Conservation (phyloP, 2,329 filamentous ascomycete genomes). For the Xylariales sp. region DNA sequence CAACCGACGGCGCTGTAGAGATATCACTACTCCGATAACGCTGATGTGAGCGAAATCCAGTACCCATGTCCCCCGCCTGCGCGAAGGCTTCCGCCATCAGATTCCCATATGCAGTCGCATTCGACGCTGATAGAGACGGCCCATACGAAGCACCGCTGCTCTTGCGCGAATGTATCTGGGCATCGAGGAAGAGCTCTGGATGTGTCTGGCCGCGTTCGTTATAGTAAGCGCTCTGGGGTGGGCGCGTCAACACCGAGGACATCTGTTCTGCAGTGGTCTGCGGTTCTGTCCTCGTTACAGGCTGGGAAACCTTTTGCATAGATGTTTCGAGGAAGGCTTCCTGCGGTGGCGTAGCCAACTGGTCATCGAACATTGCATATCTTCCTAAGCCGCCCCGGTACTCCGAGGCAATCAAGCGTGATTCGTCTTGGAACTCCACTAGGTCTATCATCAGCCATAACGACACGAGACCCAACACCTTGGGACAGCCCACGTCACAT, state of each 20-base stretch:
- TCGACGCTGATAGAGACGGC: conserved; percentile 43
- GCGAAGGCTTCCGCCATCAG: conserved; percentile 42
- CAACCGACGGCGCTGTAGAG: conserved; percentile 55
- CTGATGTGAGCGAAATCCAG: conserved; percentile 41
- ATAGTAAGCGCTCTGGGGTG: conserved; percentile 46
- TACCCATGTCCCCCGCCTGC: conserved; percentile 43
- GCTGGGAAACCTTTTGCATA: conserved; percentile 42
- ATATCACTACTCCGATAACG: conserved; percentile 52
- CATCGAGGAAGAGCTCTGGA: conserved; percentile 40
- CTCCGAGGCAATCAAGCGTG: conserved; percentile 87
- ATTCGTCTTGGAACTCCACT: conserved; percentile 89
- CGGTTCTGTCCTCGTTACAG: conserved; percentile 38
- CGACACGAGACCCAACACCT: neutral
- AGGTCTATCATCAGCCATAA: conserved; percentile 35
- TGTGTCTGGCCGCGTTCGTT: conserved; percentile 42
- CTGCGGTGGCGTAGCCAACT: conserved; percentile 47
- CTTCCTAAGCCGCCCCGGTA: conserved; percentile 82
- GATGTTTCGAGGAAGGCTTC: conserved; percentile 46
- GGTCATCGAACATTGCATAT: conserved; percentile 70
- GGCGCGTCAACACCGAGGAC: conserved; percentile 39
- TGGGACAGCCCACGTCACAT: conserved; percentile 41
- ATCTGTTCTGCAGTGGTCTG: conserved; percentile 42
- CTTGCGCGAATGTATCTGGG: conserved; percentile 47
- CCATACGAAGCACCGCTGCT: conserved; percentile 45
- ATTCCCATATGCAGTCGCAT: conserved; percentile 43